phyloP scores from a whole-genome alignment of 371 early-diverging fungal species.

The Haplosporangium sp. region DNA sequence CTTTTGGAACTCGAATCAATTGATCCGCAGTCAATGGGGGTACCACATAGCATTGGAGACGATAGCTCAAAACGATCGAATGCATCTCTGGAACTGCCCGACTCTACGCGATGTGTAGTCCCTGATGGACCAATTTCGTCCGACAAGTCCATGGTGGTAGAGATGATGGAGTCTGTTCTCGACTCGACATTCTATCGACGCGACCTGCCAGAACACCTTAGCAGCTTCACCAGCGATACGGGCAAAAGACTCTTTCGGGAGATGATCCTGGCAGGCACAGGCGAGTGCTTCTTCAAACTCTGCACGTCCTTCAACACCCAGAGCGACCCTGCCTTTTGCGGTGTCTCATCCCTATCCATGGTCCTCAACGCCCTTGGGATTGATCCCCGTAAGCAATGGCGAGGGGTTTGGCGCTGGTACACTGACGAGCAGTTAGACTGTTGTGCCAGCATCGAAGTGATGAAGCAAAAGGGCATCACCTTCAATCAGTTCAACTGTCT shows the following conservation, averaged over 20 bases:
- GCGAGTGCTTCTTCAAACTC: slow-evolving; percentile 89
- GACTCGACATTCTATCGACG: slow-evolving; percentile 80
- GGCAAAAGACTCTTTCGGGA: slow-evolving; percentile 84
- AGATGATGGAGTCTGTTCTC: slow-evolving; percentile 52
- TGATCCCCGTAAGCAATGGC: slow-evolving; percentile 89
- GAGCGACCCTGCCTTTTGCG: slow-evolving; percentile 88
- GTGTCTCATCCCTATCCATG: slow-evolving; percentile 83
- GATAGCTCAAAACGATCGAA: too few species aligned
- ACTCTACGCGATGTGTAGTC: background rate
- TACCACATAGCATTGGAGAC: too few species aligned
- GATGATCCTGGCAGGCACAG: slow-evolving; percentile 70
- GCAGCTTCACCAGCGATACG: slow-evolving; percentile 78
- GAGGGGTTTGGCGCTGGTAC: slow-evolving; percentile 91
- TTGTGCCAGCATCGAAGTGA: slow-evolving; percentile 79
- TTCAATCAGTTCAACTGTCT: slow-evolving; percentile 90
- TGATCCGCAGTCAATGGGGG: background rate
- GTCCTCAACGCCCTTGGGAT: slow-evolving; percentile 93
- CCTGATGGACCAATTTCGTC: background rate
- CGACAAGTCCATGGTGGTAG: slow-evolving; percentile 30
- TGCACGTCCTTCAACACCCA: slow-evolving; percentile 92
- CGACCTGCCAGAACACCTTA: slow-evolving; percentile 72
- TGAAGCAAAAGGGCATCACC: slow-evolving; percentile 86
- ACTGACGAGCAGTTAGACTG: slow-evolving; percentile 89
- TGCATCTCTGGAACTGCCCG: too few species aligned
- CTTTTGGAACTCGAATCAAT: slow-evolving; percentile 8